phyloP scores from a whole-genome alignment of 2,329 filamentous ascomycete species.

The Pyricularia grisea region DNA sequence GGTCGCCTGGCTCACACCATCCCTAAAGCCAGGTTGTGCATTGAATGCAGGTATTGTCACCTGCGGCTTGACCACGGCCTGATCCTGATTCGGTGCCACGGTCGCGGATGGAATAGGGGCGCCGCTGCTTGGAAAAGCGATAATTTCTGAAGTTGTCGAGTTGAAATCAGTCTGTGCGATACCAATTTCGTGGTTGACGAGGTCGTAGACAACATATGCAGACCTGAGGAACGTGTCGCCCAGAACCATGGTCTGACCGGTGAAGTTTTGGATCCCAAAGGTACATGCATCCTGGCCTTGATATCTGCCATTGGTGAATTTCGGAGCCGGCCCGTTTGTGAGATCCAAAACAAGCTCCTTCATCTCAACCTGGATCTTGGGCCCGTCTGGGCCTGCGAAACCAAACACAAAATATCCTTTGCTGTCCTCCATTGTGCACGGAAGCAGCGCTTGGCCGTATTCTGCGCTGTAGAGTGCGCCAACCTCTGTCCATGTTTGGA shows the following conservation, averaged over 20 bases:
- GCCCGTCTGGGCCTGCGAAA: constrained; percentile 37
- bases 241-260: constrained; percentile 32
- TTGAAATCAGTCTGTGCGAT: constrained; percentile 48
- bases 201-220: constrained; percentile 51
- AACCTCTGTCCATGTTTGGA: constrained; percentile 42
- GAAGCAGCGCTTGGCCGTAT: constrained; percentile 32
- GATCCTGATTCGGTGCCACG: constrained; percentile 27
- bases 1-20: constrained; percentile 7
- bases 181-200: constrained; percentile 46
- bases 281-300: constrained; percentile 37
- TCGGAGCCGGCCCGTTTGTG: constrained; percentile 18
- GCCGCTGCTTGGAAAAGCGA: constrained; percentile 38
- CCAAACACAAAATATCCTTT: constrained; percentile 43
- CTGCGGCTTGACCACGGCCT: constrained; percentile 16
- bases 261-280: constrained; percentile 47
- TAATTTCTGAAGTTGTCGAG: constrained; percentile 36
- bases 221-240: constrained; percentile 51
- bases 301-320: constrained; percentile 30
- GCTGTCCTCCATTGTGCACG: constrained; percentile 36
- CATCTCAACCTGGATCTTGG: constrained; percentile 42
- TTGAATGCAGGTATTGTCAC: constrained; percentile 21
- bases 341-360: constrained; percentile 45
- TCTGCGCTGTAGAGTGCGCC: constrained; percentile 35
- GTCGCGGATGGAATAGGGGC: constrained; percentile 42
- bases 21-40: constrained; percentile 26